Evolutionary conservation across 495 filamentous ascomycete species (phyloP).

Genomic region (Neurospora intermedia): DNA sequence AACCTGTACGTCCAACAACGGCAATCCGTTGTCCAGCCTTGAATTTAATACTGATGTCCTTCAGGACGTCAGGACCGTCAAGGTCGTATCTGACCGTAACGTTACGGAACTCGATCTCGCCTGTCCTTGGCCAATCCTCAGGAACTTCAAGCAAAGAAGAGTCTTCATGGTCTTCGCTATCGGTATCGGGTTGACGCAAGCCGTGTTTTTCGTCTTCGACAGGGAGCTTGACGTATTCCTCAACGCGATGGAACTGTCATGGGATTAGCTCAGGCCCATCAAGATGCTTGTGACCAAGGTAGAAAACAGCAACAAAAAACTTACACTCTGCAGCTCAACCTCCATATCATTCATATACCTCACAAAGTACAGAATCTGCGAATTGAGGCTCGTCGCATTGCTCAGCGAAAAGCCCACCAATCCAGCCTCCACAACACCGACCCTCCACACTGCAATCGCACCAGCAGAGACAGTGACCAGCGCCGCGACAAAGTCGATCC

Average conservation of each 20-base stretch:
- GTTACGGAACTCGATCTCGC: slow-evolving; percentile 37
- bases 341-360: slow-evolving; percentile 39
- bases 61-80: slow-evolving; percentile 39
- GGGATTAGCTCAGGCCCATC: background rate
- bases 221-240: slow-evolving; percentile 35
- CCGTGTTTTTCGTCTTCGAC: slow-evolving; percentile 31
- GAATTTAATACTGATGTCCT: slow-evolving; percentile 39
- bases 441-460: slow-evolving; percentile 33
- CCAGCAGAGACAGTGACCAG: slow-evolving; percentile 35
- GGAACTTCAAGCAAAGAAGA: slow-evolving; percentile 14
- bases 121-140: slow-evolving; percentile 35
- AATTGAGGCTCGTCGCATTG: slow-evolving; percentile 38
- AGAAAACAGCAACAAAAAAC: slow-evolving; percentile 1
- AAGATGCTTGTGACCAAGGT: background rate
- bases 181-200: slow-evolving; percentile 1
- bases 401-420: slow-evolving; percentile 40
- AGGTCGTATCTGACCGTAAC: slow-evolving; percentile 39
- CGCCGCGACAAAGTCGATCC: slow-evolving; percentile 38
- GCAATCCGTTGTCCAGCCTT: slow-evolving; percentile 43
- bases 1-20: slow-evolving; percentile 47
- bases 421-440: slow-evolving; percentile 31
- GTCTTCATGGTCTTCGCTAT: slow-evolving; percentile 15
- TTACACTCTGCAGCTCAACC: slow-evolving; percentile 36
- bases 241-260: slow-evolving; percentile 34
- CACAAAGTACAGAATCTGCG: slow-evolving; percentile 34